These are phyloP conservation scores for Fusarium oxysporum DNA, from an alignment of 2,329 filamentous ascomycete genomes.

Conservation along the genomic window DNA sequence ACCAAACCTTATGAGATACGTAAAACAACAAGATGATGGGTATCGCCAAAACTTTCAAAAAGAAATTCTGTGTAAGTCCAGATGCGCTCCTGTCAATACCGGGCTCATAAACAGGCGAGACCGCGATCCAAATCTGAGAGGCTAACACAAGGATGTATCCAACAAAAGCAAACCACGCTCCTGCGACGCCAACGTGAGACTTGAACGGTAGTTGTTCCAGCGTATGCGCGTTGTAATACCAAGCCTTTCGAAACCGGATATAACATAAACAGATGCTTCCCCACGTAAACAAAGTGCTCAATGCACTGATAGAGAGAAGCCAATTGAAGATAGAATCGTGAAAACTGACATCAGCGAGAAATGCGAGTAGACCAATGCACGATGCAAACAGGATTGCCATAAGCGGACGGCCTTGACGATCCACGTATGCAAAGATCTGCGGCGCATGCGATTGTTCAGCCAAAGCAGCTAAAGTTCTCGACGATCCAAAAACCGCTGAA, in stretches of 20 bases:
- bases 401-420: conserved; percentile 84
- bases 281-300: conserved; percentile 84
- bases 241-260: conserved; percentile 88
- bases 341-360: conserved; percentile 73
- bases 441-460: conserved; percentile 90
- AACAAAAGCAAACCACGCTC: conserved; percentile 83
- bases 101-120: conserved; percentile 74
- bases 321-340: conserved; percentile 78
- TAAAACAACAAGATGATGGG: conserved; percentile 78
- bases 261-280: conserved; percentile 86
- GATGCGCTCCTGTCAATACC: conserved; percentile 51
- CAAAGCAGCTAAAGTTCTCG: conserved; percentile 87
- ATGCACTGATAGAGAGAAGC: conserved; percentile 79
- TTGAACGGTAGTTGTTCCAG: conserved; percentile 83
- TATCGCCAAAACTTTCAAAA: conserved; percentile 76
- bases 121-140: conserved; percentile 89
- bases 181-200: conserved; percentile 80
- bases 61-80: conserved; percentile 73
- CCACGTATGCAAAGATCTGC: conserved; percentile 80
- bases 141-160: conserved; percentile 81
- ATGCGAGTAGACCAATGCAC: conserved; percentile 78
- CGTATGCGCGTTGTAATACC: conserved; percentile 73
- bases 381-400: conserved; percentile 77
- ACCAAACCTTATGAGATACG: conserved; percentile 79
- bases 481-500: conserved; percentile 90